A percentile compares a stretch with the other conserved stretches of the same genome.
These are phyloP conservation scores for Geotrichum klebahnii DNA, from an alignment of 1,139 yeast species.

Conservation along the genomic window DNA sequence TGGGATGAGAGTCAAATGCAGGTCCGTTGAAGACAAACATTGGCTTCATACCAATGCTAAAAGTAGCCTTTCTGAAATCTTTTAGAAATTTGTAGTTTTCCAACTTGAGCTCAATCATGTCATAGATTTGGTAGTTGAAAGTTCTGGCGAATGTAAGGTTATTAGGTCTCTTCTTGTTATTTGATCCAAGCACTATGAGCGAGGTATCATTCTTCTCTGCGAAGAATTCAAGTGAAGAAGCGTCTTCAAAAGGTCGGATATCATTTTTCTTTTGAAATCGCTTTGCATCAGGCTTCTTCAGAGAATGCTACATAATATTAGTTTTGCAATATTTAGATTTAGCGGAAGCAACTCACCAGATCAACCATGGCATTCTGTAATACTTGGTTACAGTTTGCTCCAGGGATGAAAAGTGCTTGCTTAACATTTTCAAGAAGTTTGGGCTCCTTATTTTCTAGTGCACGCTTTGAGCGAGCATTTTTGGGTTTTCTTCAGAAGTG, in stretches of 20 bases:
- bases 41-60: constrained; percentile 87
- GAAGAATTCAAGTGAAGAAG: constrained; percentile 80
- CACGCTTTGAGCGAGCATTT: constrained; percentile 94
- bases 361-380: constrained; percentile 90
- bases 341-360: constrained; percentile 37
- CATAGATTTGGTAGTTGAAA: constrained; percentile 83
- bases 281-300: constrained; percentile 88
- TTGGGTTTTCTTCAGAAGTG: constrained; percentile 59
- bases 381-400: constrained; percentile 71
- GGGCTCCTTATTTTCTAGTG: constrained; percentile 81
- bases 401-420: constrained; percentile 87
- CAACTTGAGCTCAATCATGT: constrained; percentile 86
- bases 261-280: constrained; percentile 86
- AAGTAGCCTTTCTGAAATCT: constrained; percentile 73
- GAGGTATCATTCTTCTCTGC: constrained; percentile 93
- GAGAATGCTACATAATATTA: constrained; percentile 48
- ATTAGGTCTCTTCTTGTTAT: constrained; percentile 90
- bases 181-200: constrained; percentile 69
- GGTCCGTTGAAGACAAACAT: constrained; percentile 93
- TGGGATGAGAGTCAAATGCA: constrained; percentile 84
- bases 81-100: constrained; percentile 64
- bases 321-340: not conserved
- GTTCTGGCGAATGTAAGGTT: constrained; percentile 84
- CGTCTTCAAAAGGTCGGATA: constrained; percentile 88
- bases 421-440: constrained; percentile 87